A percentile compares a stretch with the other conserved stretches of the same genome.
phyloP scores from a whole-genome alignment of 805 yeast species.

The Lipomyces anomalus region DNA sequence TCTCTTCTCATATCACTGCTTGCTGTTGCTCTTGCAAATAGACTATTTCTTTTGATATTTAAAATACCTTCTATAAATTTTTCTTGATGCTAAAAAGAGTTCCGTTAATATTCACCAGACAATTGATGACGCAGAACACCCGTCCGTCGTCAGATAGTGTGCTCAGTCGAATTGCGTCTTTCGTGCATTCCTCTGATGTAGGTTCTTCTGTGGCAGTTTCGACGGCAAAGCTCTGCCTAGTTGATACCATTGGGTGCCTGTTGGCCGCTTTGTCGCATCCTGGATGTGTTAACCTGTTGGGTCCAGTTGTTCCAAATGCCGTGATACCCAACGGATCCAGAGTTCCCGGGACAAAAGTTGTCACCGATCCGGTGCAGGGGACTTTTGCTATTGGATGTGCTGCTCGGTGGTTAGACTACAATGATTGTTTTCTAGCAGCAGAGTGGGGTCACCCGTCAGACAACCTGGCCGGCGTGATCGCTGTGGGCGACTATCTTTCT shows the following conservation, averaged over 20 bases:
- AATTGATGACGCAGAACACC: too few species aligned
- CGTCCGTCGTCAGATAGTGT: too few species aligned
- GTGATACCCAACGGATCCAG: constrained; percentile 51
- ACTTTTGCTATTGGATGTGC: constrained; percentile 54
- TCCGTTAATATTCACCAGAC: too few species aligned
- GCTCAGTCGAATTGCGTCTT: too few species aligned
- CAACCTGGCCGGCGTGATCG: constrained; percentile 53
- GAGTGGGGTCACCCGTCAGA: constrained; percentile 68
- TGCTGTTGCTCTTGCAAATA: too few species aligned
- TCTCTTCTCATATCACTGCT: too few species aligned
- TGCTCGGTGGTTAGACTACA: constrained; percentile 57
- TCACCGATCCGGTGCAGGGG: constrained; percentile 52
- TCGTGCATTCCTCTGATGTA: too few species aligned
- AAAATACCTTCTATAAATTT: too few species aligned
- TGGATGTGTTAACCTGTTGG: constrained; percentile 44
- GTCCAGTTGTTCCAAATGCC: constrained; percentile 56
- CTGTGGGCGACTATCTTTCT: constrained; percentile 53
- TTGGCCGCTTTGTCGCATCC: constrained; percentile 51
- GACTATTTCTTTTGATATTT: too few species aligned
- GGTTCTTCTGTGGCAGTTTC: too few species aligned
- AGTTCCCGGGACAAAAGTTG: constrained; percentile 47
- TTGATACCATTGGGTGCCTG: constrained; percentile 58
- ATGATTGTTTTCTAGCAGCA: constrained; percentile 64
- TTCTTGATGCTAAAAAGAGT: too few species aligned
- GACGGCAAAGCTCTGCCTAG: constrained; percentile 52